These are phyloP conservation scores for Raphanus raphanistrum DNA, from an alignment of 345 rosid species.

Conservation along the genomic window DNA sequence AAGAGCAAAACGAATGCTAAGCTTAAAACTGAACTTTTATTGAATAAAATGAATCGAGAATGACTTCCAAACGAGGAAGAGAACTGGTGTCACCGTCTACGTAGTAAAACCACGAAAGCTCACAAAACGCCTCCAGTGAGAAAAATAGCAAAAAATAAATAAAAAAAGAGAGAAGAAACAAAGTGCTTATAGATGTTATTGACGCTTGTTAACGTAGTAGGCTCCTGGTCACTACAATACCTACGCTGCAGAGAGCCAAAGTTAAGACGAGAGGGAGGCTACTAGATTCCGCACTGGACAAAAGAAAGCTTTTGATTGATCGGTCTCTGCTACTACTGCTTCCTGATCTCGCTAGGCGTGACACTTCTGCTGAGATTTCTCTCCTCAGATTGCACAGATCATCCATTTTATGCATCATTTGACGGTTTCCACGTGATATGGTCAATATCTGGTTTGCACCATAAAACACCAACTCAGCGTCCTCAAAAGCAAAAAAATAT, in stretches of 20 bases:
- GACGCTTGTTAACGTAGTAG: slow-evolving; percentile 45
- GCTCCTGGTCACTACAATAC: slow-evolving; percentile 55
- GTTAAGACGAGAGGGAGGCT: slow-evolving; percentile 57
- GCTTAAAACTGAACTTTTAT: slow-evolving; percentile 16
- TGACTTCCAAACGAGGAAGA: background rate
- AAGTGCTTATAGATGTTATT: slow-evolving; percentile 31
- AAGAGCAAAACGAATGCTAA: background rate
- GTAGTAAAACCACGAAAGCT: slow-evolving; percentile 27
- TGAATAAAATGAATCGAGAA: slow-evolving; percentile 32
- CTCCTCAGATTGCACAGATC: slow-evolving; percentile 59
- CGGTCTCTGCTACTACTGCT: slow-evolving; percentile 26
- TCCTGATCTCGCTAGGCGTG: slow-evolving; percentile 42
- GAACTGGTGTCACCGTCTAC: background rate
- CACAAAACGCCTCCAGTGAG: slow-evolving; percentile 40
- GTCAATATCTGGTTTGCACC: slow-evolving; percentile 54
- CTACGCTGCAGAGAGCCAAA: slow-evolving; percentile 65
- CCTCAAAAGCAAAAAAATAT: no score
- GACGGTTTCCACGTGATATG: slow-evolving; percentile 70
- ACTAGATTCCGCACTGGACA: slow-evolving; percentile 39
- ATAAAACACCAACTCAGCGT: background rate
- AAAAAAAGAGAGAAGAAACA: slow-evolving; percentile 7
- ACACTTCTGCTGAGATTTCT: slow-evolving; percentile 49
- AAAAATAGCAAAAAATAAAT: background rate
- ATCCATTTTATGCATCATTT: slow-evolving; percentile 72
- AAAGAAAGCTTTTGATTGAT: slow-evolving; percentile 33